phyloP scores from a whole-genome alignment of 768 basidiomycete genomes.

The Aureoboletus auriporus region DNA sequence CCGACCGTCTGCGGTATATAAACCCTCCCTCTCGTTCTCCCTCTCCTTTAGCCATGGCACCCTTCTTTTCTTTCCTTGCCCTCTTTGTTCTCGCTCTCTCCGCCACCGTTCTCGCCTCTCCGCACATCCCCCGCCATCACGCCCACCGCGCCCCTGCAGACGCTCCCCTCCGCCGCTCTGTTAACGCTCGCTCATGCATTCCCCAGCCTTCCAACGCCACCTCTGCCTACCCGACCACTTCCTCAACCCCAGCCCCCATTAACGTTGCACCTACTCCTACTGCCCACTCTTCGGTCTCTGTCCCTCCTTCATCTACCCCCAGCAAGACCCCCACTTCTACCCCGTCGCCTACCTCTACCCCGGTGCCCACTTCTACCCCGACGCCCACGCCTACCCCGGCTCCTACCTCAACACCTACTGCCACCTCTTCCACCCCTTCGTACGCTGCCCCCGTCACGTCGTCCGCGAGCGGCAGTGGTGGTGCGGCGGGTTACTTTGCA shows the following conservation, averaged over 20 bases:
- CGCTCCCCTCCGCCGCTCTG: conserved; percentile 15
- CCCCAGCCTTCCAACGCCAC: conserved; percentile 17
- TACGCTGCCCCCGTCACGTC: conserved; percentile 13
- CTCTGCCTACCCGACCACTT: not conserved
- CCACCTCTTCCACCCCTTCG: conserved; percentile 4
- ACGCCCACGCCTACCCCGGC: conserved; percentile 4
- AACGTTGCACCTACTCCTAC: not conserved
- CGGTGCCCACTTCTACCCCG: not conserved
- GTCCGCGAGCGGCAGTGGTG: conserved; percentile 4
- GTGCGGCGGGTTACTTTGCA: conserved; percentile 37
- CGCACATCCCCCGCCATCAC: conserved; percentile 33
- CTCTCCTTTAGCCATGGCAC: conserved; percentile 18
- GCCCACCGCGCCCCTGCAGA: conserved; percentile 15
- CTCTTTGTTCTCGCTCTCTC: conserved; percentile 42
- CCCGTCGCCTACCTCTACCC: not conserved
- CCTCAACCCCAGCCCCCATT: not conserved
- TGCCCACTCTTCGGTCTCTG: no score
- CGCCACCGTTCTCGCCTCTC: conserved; percentile 32
- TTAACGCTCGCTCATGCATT: conserved; percentile 23
- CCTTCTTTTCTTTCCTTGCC: conserved; percentile 41
- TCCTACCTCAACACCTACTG: not conserved
- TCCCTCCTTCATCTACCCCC: not conserved
- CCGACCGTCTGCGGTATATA: no score
- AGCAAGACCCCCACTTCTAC: not conserved
- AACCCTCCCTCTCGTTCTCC: conserved; percentile 5